phyloP scores from a whole-genome alignment of 1,139 yeast species.

The Diutina sp. region DNA sequence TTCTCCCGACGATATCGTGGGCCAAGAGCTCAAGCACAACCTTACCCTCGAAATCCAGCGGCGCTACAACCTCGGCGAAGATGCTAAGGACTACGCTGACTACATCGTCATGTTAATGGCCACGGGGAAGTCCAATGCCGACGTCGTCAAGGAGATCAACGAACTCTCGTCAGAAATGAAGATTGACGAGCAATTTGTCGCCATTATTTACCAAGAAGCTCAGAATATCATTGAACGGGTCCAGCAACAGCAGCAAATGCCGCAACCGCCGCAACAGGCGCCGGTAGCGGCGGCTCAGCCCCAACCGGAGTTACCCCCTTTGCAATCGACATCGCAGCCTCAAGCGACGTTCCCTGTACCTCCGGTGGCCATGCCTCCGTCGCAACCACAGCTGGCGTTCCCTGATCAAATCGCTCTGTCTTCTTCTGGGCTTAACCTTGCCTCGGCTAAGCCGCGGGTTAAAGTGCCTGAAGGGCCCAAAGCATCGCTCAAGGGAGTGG shows the following conservation, averaged over 20 bases:
- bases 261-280: slow-evolving; percentile 3
- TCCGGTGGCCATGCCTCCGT: neutral
- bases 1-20: slow-evolving; percentile 1
- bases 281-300: slow-evolving; percentile 6
- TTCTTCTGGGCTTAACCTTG: neutral
- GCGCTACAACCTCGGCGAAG: slow-evolving; percentile 24
- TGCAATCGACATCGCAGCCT: slow-evolving; percentile 9
- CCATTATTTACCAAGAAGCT: slow-evolving; percentile 44
- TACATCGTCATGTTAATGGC: slow-evolving; percentile 63
- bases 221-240: slow-evolving; percentile 19
- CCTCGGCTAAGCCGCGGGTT: neutral
- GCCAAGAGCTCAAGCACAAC: slow-evolving; percentile 1
- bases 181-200: slow-evolving; percentile 36
- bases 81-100: slow-evolving; percentile 70
- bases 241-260: neutral
- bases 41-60: neutral
- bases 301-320: slow-evolving; percentile 3
- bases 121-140: slow-evolving; percentile 53
- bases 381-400: neutral
- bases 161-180: slow-evolving; percentile 51
- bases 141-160: slow-evolving; percentile 52
- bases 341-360: neutral
- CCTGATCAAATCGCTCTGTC: neutral
- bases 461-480: neutral
- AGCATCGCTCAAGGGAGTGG: neutral